A percentile compares a stretch with the other conserved stretches of the same genome.
Conservation (phyloP, 805 yeast genomes). For the Nakazawaea siamensis region DNA sequence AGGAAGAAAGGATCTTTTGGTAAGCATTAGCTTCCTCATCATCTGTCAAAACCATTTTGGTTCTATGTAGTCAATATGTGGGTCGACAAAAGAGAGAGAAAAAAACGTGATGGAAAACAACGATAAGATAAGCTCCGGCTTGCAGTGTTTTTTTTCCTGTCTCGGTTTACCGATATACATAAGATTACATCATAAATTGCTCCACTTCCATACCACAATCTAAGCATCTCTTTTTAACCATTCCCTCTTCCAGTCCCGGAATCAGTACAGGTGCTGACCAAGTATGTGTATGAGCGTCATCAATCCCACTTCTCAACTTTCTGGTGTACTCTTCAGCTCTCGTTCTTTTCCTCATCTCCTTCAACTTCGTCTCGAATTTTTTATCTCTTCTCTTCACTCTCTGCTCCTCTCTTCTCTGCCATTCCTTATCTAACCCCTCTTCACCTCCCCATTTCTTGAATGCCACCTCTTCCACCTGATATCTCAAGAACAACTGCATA, state of each 20-base stretch:
- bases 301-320: constrained; percentile 48
- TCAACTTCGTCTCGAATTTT: constrained; percentile 67
- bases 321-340: constrained; percentile 87
- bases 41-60: background rate
- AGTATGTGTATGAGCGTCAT: constrained; percentile 60
- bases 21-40: constrained; percentile 2
- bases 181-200: constrained; percentile 44
- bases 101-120: too few relatives aligned
- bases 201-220: constrained; percentile 83
- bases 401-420: constrained; percentile 73
- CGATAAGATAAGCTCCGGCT: too few relatives aligned
- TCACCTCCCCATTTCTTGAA: constrained; percentile 92
- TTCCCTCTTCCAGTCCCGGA: constrained; percentile 28
- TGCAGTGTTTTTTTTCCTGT: background rate
- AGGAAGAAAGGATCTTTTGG: constrained; percentile 6
- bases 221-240: constrained; percentile 55
- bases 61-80: too few relatives aligned
- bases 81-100: too few relatives aligned
- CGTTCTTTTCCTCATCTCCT: constrained; percentile 84
- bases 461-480: constrained; percentile 90
- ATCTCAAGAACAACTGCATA: constrained; percentile 87
- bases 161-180: background rate
- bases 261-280: constrained; percentile 49
- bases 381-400: constrained; percentile 69
- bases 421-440: constrained; percentile 86